Conservation (phyloP, 768 basidiomycete genomes). For the Neoboletus brunneissimus region DNA sequence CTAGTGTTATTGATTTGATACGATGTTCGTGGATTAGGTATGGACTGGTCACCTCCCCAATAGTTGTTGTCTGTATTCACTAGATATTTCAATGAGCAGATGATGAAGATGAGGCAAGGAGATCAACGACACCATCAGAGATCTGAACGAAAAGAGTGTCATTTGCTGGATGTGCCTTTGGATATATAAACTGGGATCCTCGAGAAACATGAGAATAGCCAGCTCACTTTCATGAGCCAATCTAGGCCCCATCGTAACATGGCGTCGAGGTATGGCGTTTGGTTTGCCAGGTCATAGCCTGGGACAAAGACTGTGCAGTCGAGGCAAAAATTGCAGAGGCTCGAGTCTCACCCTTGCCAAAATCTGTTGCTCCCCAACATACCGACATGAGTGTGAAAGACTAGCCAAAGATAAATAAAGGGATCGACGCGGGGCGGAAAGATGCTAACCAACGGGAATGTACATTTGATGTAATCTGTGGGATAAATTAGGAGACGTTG, state of each 20-base stretch:
- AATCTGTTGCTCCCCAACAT: conserved; percentile 88
- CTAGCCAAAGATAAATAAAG: conserved; percentile 34
- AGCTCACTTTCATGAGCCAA: conserved; percentile 84
- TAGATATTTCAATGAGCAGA: conserved; percentile 23
- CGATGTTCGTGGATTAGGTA: conserved; percentile 71
- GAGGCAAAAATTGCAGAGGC: not conserved
- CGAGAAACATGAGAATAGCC: not conserved
- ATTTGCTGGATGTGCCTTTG: conserved; percentile 74
- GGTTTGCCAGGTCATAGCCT: conserved; percentile 84
- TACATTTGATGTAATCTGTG: conserved; percentile 83
- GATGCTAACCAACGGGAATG: conserved; percentile 70
- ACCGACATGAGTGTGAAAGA: conserved; percentile 81
- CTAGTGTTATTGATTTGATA: conserved; percentile 73
- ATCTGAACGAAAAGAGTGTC: conserved; percentile 77
- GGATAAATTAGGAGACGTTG: not conserved
- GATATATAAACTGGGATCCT: not conserved
- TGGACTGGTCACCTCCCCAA: conserved; percentile 84
- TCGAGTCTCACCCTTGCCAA: conserved; percentile 58
- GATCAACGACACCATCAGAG: conserved; percentile 48
- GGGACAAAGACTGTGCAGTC: not conserved
- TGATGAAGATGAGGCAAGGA: not conserved
- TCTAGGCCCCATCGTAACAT: conserved; percentile 90
- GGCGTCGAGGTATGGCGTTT: conserved; percentile 88
- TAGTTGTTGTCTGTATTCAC: conserved; percentile 70
- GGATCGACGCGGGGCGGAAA: not conserved